phyloP scores from a whole-genome alignment of 768 basidiomycete genomes.

The Suillus bovinus region DNA sequence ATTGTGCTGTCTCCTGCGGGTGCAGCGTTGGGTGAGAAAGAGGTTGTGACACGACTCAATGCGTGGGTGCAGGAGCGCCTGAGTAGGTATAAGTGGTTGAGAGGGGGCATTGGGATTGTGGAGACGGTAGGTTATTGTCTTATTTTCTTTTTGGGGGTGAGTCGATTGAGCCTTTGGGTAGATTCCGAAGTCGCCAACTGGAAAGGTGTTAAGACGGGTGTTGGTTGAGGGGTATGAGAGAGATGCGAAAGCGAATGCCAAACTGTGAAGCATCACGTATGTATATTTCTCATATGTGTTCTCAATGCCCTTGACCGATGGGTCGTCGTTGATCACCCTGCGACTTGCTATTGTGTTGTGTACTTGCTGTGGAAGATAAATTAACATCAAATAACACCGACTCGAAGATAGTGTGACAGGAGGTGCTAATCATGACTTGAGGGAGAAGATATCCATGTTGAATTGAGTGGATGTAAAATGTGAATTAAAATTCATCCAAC shows the following conservation, averaged over 20 bases:
- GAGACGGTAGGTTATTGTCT: constrained; percentile 43
- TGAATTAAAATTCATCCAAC: too few relatives aligned
- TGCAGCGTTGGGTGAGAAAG: constrained; percentile 41
- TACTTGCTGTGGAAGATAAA: too few relatives aligned
- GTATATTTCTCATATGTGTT: background rate
- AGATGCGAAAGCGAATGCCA: constrained; percentile 15
- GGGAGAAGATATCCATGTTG: too few relatives aligned
- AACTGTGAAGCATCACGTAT: constrained; percentile 11
- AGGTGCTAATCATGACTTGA: too few relatives aligned
- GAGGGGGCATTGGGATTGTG: constrained; percentile 66
- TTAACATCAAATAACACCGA: too few relatives aligned
- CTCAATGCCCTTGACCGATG: background rate
- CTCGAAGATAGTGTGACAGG: too few relatives aligned
- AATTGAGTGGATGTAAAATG: too few relatives aligned
- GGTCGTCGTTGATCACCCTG: too few relatives aligned
- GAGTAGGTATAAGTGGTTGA: constrained; percentile 69
- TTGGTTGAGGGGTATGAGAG: constrained; percentile 55
- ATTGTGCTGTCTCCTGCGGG: constrained; percentile 59
- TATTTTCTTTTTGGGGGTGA: constrained; percentile 2
- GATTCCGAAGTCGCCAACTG: constrained; percentile 70
- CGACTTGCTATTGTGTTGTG: too few relatives aligned
- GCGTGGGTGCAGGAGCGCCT: constrained; percentile 57
- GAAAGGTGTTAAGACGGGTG: constrained; percentile 59
- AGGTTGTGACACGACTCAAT: constrained; percentile 48
- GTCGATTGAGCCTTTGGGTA: constrained; percentile 21